Evolutionary conservation across 164 flowering plant genomes (phyloP).

Genomic region (Umbellularia californica): DNA sequence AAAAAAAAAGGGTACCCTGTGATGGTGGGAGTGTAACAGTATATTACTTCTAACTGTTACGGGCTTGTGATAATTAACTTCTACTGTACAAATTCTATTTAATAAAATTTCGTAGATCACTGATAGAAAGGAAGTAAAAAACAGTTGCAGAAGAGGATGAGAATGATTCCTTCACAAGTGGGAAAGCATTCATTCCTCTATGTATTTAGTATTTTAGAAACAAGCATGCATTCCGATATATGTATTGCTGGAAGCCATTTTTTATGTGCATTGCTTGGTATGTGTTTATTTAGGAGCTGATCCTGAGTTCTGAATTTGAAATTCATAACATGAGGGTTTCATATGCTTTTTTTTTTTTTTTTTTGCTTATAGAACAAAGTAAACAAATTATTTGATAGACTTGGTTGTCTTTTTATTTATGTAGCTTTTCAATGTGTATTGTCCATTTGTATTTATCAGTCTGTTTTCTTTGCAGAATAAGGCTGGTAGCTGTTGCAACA

Average conservation of each 20-base stretch:
- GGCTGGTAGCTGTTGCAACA: slow-evolving; percentile 96
- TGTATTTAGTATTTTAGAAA: neutral
- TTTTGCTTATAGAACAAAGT: neutral
- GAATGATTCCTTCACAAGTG: neutral
- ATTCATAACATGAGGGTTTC: neutral
- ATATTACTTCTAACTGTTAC: too few relatives aligned
- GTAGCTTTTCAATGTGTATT: neutral
- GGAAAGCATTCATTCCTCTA: too few relatives aligned
- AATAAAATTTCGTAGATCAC: too few relatives aligned
- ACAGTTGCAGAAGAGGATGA: too few relatives aligned
- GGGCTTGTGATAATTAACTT: too few relatives aligned
- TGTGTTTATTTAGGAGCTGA: neutral
- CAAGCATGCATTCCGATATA: neutral
- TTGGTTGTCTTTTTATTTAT: neutral
- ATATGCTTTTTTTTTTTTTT: neutral
- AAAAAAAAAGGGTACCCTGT: too few relatives aligned
- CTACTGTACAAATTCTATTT: too few relatives aligned
- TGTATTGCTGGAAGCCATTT: neutral
- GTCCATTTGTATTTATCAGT: neutral
- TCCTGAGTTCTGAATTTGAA: neutral
- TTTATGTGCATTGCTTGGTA: neutral
- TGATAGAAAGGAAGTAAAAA: too few relatives aligned
- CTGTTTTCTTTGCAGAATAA: slow-evolving; percentile 40
- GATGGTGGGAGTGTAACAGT: too few relatives aligned
- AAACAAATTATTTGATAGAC: neutral